Evolutionary conservation across 345 rosid genomes (phyloP).

Genomic region (Populus alba): DNA sequence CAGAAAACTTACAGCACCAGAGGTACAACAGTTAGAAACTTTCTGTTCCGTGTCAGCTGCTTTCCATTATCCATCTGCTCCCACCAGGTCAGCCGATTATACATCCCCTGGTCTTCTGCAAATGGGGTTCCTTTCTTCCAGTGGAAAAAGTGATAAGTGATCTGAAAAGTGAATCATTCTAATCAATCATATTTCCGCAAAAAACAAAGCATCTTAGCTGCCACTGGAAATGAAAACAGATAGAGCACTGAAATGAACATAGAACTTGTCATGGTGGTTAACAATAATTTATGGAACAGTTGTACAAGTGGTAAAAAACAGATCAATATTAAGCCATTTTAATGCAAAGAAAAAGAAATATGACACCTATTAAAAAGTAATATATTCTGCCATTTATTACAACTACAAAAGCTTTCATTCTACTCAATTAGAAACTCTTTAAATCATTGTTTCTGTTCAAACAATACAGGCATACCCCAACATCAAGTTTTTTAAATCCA

Average conservation of each 20-base stretch:
- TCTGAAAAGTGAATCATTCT: slow-evolving; percentile 39
- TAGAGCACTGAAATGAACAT: not conserved
- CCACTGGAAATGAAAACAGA: not conserved
- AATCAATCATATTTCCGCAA: slow-evolving; percentile 11
- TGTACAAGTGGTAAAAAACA: not conserved
- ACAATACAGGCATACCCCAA: not conserved
- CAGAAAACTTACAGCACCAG: slow-evolving; percentile 71
- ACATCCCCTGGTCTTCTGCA: slow-evolving; percentile 96
- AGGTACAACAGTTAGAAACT: slow-evolving; percentile 90
- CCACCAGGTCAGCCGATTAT: slow-evolving; percentile 96
- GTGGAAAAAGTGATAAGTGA: slow-evolving; percentile 93
- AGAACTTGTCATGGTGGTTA: not conserved
- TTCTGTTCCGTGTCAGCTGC: slow-evolving; percentile 92
- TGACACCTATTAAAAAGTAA: not conserved
- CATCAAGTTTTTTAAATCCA: not conserved
- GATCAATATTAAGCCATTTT: not conserved
- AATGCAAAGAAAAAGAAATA: not conserved
- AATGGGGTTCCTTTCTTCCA: slow-evolving; percentile 99
- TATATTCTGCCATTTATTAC: not conserved
- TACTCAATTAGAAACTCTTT: not conserved
- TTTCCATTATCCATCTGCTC: slow-evolving; percentile 94
- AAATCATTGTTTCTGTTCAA: not conserved
- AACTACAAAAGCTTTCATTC: not conserved
- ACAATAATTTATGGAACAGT: not conserved
- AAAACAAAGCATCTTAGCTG: not conserved